A percentile compares a stretch with the other conserved stretches of the same genome.
phyloP scores from a whole-genome alignment of 2,329 filamentous ascomycete species.

The Zymoseptoria brevis region DNA sequence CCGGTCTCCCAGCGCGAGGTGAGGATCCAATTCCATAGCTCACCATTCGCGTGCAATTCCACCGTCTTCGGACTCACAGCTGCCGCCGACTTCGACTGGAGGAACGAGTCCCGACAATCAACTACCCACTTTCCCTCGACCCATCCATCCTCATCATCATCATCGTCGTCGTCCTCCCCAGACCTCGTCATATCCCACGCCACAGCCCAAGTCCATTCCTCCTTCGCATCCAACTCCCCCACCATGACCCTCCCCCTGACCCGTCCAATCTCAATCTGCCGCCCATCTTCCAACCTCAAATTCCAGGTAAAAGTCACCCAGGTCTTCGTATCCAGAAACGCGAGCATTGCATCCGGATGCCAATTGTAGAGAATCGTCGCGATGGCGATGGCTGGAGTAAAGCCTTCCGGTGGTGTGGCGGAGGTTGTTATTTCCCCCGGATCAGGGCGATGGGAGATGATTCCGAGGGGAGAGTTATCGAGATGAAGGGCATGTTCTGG shows the following conservation, averaged over 20 bases:
- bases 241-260: conserved; percentile 16
- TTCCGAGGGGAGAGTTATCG: background rate
- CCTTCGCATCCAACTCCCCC: conserved; percentile 10
- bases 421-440: background rate
- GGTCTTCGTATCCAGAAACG: conserved; percentile 12
- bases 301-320: conserved; percentile 20
- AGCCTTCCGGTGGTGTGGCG: background rate
- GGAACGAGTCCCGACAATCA: background rate
- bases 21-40: background rate
- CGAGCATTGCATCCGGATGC: conserved; percentile 12
- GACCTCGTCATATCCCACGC: background rate
- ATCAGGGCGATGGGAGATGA: background rate
- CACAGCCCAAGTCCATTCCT: conserved; percentile 4
- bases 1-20: conserved; percentile 9
- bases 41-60: no score
- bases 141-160: background rate
- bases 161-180: background rate
- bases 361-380: conserved; percentile 18
- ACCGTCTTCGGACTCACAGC: no score
- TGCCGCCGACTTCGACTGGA: no score
- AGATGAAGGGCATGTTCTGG: background rate
- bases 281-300: conserved; percentile 4
- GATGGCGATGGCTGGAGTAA: conserved; percentile 12
- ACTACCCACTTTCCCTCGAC: background rate
- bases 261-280: conserved; percentile 16